Evolutionary conservation across 306 rosid genomes (phyloP).

Genomic region (Gillenia trifoliata): DNA sequence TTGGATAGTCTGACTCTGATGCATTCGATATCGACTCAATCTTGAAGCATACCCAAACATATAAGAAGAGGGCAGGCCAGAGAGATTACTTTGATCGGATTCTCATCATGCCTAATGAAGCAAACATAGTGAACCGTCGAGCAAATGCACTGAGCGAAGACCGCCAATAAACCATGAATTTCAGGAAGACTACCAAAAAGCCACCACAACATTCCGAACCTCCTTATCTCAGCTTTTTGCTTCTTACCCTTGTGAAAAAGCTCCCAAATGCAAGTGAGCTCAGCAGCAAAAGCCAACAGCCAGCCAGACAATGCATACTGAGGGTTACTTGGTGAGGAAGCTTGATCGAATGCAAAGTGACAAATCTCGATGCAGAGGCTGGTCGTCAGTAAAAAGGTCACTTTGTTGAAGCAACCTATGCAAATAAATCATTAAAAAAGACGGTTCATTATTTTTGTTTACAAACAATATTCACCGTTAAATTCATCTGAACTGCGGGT

Average conservation of each 20-base stretch:
- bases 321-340: neutral
- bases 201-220: neutral
- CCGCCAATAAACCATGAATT: neutral
- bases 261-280: neutral
- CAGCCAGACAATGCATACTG: neutral
- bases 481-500: too few species aligned
- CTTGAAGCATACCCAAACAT: neutral
- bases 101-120: neutral
- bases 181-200: neutral
- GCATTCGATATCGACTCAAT: neutral
- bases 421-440: neutral
- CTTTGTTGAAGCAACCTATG: neutral
- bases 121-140: neutral
- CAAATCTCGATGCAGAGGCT: neutral
- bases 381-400: neutral
- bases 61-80: neutral
- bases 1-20: too few species aligned
- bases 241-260: neutral
- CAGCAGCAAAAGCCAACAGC: neutral
- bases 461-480: too few species aligned
- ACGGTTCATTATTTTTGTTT: too few species aligned
- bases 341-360: neutral
- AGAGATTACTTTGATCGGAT: neutral
- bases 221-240: neutral
- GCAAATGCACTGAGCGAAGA: neutral